A percentile compares a stretch with the other conserved stretches of the same genome.
phyloP scores from a whole-genome alignment of 179 eudicot genomes.

The Carnegiea gigantea region DNA sequence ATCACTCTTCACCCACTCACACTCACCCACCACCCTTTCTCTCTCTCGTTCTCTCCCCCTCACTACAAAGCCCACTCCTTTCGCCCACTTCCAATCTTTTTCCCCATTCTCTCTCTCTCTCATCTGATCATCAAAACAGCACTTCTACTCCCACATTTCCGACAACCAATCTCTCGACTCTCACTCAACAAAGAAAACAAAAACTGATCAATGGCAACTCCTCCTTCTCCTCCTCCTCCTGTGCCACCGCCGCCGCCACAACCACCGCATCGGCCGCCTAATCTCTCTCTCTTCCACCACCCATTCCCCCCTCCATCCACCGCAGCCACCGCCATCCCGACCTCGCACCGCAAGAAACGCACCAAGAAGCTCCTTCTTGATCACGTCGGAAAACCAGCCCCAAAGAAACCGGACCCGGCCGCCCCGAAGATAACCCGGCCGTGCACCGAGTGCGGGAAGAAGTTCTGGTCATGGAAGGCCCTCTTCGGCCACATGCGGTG shows the following conservation, averaged over 20 bases:
- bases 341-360: constrained; percentile 18
- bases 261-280: neutral
- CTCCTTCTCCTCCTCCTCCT: neutral
- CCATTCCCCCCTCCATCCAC: constrained; percentile 9
- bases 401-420: constrained; percentile 52
- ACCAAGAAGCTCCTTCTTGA: constrained; percentile 12
- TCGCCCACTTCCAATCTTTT: constrained; percentile 31
- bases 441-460: constrained; percentile 84
- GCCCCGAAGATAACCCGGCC: constrained; percentile 76
- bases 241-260: neutral
- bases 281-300: constrained; percentile 13
- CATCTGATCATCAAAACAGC: neutral
- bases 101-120: neutral
- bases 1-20: neutral
- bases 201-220: constrained; percentile 10
- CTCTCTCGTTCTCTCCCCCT: constrained; percentile 17
- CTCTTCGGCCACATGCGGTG: constrained; percentile 98
- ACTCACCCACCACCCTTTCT: constrained; percentile 22
- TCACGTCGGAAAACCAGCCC: constrained; percentile 21
- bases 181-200: neutral
- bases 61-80: constrained; percentile 34
- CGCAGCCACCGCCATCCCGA: neutral
- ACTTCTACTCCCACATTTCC: neutral
- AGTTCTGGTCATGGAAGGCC: constrained; percentile 85
- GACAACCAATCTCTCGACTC: neutral